Conservation (phyloP, 345 rosid species). For the Garcia nutans region DNA sequence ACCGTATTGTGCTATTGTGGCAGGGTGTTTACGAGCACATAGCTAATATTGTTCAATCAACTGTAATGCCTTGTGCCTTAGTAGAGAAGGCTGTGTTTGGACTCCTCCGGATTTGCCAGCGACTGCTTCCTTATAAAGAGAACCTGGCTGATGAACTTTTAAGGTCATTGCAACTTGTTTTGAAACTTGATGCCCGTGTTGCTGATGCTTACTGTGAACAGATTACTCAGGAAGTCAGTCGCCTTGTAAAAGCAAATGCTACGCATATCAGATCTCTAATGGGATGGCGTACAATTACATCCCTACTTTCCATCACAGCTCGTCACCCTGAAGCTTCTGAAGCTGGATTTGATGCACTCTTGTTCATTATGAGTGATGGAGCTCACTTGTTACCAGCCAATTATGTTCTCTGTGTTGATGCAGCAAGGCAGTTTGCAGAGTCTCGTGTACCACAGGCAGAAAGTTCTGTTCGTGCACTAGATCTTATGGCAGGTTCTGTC, state of each 20-base stretch:
- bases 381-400: constrained; percentile 77
- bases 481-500: constrained; percentile 87
- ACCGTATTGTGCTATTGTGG: constrained; percentile 91
- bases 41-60: constrained; percentile 93
- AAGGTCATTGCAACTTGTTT: constrained; percentile 91
- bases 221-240: constrained; percentile 91
- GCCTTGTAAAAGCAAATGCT: constrained; percentile 94
- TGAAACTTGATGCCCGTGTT: constrained; percentile 97
- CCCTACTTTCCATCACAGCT: constrained; percentile 90
- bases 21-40: constrained; percentile 98
- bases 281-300: constrained; percentile 92
- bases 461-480: constrained; percentile 77
- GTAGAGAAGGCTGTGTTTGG: constrained; percentile 99
- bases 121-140: constrained; percentile 96
- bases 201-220: constrained; percentile 98
- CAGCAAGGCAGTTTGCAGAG: constrained; percentile 96
- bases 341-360: constrained; percentile 82
- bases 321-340: constrained; percentile 98
- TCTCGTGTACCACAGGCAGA: constrained; percentile 97
- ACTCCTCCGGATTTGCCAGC: constrained; percentile 90
- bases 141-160: constrained; percentile 96
- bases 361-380: constrained; percentile 86
- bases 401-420: constrained; percentile 77
- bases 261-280: constrained; percentile 84
- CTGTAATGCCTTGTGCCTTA: constrained; percentile 87